These are phyloP conservation scores for Phascolomyces articulosus DNA, from an alignment of 371 early-diverging fungal species.

Conservation along the genomic window DNA sequence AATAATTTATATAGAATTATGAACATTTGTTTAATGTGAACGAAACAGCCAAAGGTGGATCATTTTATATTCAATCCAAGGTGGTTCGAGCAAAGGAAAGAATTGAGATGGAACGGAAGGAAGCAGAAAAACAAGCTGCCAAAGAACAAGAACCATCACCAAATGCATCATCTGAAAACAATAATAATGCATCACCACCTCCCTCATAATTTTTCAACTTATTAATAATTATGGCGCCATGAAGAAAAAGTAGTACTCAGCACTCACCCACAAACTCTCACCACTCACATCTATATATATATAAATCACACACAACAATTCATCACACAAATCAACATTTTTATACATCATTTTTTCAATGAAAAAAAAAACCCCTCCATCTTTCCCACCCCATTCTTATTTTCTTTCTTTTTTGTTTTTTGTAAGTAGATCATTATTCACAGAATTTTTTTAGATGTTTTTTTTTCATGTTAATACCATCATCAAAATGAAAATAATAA, in stretches of 20 bases:
- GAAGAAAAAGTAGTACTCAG: too few relatives aligned
- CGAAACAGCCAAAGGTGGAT: conserved; percentile 86
- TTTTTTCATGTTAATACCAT: background rate
- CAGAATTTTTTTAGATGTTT: background rate
- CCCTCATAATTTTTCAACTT: conserved; percentile 3
- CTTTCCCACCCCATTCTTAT: conserved; percentile 1
- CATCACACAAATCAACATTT: too few relatives aligned
- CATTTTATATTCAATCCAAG: conserved; percentile 94
- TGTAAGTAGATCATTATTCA: conserved; percentile 11
- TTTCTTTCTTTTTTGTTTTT: conserved; percentile 3
- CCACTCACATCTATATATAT: too few relatives aligned
- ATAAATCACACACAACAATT: too few relatives aligned
- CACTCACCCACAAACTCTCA: too few relatives aligned
- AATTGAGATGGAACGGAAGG: conserved; percentile 83
- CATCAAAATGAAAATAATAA: background rate
- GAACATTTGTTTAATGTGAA: conserved; percentile 90
- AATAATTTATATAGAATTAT: conserved; percentile 84
- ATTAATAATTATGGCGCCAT: too few relatives aligned
- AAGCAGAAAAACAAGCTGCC: conserved; percentile 37
- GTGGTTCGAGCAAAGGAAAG: conserved; percentile 93
- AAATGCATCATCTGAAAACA: conserved; percentile 9
- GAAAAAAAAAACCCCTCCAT: background rate
- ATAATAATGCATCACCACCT: conserved; percentile 16
- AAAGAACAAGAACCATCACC: conserved; percentile 16
- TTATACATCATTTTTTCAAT: too few relatives aligned